Percentiles rank a stretch among this genome's conserved stretches.
Conservation (phyloP, 1,284 basidiomycete species). For the Cryptococcus sp. region DNA sequence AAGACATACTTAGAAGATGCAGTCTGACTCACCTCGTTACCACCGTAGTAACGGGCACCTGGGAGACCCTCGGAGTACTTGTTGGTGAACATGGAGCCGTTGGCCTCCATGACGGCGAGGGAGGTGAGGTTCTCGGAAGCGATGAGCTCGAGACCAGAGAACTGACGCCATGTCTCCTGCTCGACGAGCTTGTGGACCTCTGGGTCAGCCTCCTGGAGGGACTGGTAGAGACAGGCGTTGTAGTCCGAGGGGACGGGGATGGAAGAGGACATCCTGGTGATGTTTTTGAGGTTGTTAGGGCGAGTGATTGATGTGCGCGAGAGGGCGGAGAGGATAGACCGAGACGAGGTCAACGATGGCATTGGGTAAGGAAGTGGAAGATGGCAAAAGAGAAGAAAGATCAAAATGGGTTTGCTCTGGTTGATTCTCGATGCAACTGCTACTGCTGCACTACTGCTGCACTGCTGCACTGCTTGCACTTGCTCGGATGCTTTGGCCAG, state of each 20-base stretch:
- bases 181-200: conserved; percentile 97
- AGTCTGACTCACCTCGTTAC: conserved; percentile 67
- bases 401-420: not conserved
- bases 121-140: conserved; percentile 80
- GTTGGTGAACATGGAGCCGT: conserved; percentile 98
- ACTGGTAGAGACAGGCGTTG: conserved; percentile 89
- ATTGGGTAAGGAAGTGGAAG: conserved; percentile 12
- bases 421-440: too few relatives aligned
- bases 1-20: conserved; percentile 1
- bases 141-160: conserved; percentile 80
- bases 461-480: not conserved
- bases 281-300: conserved; percentile 21
- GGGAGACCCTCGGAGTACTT: conserved; percentile 97
- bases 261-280: conserved; percentile 52
- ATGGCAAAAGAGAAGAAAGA: not conserved
- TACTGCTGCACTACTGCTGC: not conserved
- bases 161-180: conserved; percentile 99
- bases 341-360: conserved; percentile 17
- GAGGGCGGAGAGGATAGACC: conserved; percentile 26
- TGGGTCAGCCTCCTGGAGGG: conserved; percentile 87
- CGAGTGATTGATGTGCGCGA: conserved; percentile 21
- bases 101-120: conserved; percentile 93
- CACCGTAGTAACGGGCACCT: conserved; percentile 94
- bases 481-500: not conserved
- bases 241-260: conserved; percentile 60